phyloP scores from a whole-genome alignment of 306 rosid species.

The Cajanus cajan region DNA sequence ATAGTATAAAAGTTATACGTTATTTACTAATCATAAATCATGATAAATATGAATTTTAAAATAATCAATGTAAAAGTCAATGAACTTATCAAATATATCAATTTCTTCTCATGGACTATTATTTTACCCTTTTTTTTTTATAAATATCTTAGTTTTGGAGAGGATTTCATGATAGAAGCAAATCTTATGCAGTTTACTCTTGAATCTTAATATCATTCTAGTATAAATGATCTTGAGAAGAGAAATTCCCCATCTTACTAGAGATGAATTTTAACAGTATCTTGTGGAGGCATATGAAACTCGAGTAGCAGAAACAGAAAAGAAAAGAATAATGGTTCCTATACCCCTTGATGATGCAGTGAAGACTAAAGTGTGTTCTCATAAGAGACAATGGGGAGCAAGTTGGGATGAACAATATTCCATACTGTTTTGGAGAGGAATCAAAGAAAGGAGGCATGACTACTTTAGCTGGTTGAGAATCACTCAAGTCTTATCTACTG shows the following conservation, averaged over 20 bases:
- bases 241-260: neutral
- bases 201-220: neutral
- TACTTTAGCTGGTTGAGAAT: constrained; percentile 94
- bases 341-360: constrained; percentile 61
- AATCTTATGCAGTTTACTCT: neutral
- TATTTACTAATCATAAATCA: neutral
- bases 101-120: too few relatives aligned
- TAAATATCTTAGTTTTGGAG: neutral
- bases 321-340: constrained; percentile 64
- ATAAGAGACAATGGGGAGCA: constrained; percentile 81
- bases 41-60: neutral
- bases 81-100: neutral
- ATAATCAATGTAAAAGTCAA: neutral
- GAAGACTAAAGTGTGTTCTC: constrained; percentile 49
- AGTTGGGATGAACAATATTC: constrained; percentile 84
- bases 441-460: constrained; percentile 84
- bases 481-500: constrained; percentile 94
- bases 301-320: constrained; percentile 71
- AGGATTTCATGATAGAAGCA: neutral
- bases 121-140: neutral
- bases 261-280: constrained; percentile 51
- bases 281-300: constrained; percentile 87
- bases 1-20: neutral
- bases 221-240: neutral
- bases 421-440: constrained; percentile 77